Evolutionary conservation across 345 rosid genomes (phyloP).

Genomic region (Arabis alpina): DNA sequence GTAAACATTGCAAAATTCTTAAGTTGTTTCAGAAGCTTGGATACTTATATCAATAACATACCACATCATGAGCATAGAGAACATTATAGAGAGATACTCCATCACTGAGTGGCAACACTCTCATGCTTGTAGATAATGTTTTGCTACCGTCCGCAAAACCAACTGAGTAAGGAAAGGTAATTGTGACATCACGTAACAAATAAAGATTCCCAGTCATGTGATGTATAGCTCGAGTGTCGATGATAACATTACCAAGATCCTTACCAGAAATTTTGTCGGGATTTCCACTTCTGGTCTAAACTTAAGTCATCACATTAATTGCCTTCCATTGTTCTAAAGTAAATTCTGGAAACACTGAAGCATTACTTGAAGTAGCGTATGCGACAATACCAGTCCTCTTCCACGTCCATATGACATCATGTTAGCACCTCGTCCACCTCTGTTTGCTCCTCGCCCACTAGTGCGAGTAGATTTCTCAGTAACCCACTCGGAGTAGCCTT

Average conservation of each 20-base stretch:
- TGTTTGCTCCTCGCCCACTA: too few species aligned
- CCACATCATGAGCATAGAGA: too few species aligned
- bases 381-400: too few species aligned
- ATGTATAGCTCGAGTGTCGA: not conserved
- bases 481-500: not conserved
- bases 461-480: not conserved
- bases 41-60: too few species aligned
- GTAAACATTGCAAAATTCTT: too few species aligned
- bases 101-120: not conserved
- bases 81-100: not conserved
- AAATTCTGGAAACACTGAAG: not conserved
- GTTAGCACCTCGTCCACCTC: too few species aligned
- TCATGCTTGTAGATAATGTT: not conserved
- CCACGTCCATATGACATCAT: too few species aligned
- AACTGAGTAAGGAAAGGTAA: not conserved
- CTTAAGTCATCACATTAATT: not conserved
- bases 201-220: not conserved
- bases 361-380: too few species aligned
- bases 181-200: not conserved
- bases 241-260: not conserved
- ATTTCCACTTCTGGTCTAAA: not conserved
- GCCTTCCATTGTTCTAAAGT: not conserved
- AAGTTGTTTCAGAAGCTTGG: too few species aligned
- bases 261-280: not conserved
- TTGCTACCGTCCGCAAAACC: not conserved